Percentiles rank a stretch among this genome's conserved stretches.
Conservation (phyloP, 2,329 filamentous ascomycete species). For the Pestalotiopsis sp. region DNA sequence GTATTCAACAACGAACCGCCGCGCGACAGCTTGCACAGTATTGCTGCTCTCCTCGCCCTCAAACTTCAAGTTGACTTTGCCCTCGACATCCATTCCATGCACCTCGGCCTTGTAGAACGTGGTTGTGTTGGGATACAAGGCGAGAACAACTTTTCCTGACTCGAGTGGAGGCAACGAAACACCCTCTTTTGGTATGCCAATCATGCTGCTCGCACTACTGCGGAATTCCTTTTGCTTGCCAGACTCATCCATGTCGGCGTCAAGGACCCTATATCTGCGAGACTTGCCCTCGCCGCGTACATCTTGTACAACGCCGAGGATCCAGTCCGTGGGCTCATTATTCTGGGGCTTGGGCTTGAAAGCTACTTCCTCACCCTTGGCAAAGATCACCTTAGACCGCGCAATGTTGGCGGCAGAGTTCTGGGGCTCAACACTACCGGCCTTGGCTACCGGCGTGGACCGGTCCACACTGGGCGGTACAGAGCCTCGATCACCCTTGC, state of each 20-base stretch:
- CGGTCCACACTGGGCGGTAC: slow-evolving; percentile 56
- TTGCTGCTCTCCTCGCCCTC: slow-evolving; percentile 77
- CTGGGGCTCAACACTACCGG: slow-evolving; percentile 56
- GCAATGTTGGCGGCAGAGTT: slow-evolving; percentile 37
- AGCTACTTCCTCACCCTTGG: slow-evolving; percentile 66
- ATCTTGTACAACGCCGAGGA: slow-evolving; percentile 76
- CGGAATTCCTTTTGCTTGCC: slow-evolving; percentile 70
- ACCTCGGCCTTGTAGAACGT: slow-evolving; percentile 87
- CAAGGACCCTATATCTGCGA: slow-evolving; percentile 77
- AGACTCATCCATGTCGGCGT: slow-evolving; percentile 74
- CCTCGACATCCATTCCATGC: slow-evolving; percentile 63
- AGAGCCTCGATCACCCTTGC: slow-evolving; percentile 50
- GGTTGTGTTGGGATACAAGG: slow-evolving; percentile 80
- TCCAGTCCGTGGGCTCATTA: slow-evolving; percentile 63
- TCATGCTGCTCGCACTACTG: slow-evolving; percentile 75
- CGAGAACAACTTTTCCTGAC: slow-evolving; percentile 72
- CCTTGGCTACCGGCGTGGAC: slow-evolving; percentile 34
- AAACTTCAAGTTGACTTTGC: slow-evolving; percentile 70
- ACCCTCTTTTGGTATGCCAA: slow-evolving; percentile 67
- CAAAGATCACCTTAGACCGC: slow-evolving; percentile 58
- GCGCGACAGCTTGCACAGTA: slow-evolving; percentile 75
- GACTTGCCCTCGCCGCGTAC: slow-evolving; percentile 78
- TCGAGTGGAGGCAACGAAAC: slow-evolving; percentile 62
- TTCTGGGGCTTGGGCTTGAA: slow-evolving; percentile 62
- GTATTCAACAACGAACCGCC: slow-evolving; percentile 78